Base-by-base conservation (phyloP, 2,329 filamentous ascomycete genomes). In the Aspergillus pseudoterreus region DNA sequence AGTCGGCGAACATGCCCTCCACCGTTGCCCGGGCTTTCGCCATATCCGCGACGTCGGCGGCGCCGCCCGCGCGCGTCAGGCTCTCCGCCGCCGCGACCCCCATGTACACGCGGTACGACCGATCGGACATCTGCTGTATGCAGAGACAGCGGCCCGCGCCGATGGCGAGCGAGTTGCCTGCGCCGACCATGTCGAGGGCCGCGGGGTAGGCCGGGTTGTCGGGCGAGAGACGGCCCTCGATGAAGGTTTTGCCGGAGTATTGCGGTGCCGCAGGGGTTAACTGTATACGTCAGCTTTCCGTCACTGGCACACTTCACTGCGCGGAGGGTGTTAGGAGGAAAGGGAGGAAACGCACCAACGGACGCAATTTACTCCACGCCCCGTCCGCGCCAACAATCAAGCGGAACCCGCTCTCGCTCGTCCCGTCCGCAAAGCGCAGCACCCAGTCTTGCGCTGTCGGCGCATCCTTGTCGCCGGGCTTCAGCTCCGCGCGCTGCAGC, bases 381-480 rank as follows among this genome's bases (percentile, higher is more conserved):
- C 76, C 77, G 57, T 79, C 76, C 9, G 72, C 75, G 4, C 77
- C 78, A 17, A 80, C 69, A 4, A 80, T 66, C 2, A 80, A 69
- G 38, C 70, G 64, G 54, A 77, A 76, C 0, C 66, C 71, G 2
- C 54, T 59, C 17, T 67, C 68, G 1, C 52, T 54, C 1, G 45
- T 57, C 0, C 69, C 70, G 53, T 72, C 57, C 2, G 50, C 52
- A 43, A 71, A 66, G 12, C 57, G 54, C 0, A 74, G 2, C 15
- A 32, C 24, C 32, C 45, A 48, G 10, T 47, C 50, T 2, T 32
- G 14, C 11, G 15, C 39, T 21, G 39, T 42, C 15, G 14, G 11
- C 4, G 39, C 15, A 11, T 11, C 15, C 9, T 15, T 14, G 0
- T 1, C 9, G 14, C 4, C 2, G 3, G 6, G 2, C 36, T 47